Conservation (phyloP, 2,329 filamentous ascomycete species). For the Xylaria sp. region DNA sequence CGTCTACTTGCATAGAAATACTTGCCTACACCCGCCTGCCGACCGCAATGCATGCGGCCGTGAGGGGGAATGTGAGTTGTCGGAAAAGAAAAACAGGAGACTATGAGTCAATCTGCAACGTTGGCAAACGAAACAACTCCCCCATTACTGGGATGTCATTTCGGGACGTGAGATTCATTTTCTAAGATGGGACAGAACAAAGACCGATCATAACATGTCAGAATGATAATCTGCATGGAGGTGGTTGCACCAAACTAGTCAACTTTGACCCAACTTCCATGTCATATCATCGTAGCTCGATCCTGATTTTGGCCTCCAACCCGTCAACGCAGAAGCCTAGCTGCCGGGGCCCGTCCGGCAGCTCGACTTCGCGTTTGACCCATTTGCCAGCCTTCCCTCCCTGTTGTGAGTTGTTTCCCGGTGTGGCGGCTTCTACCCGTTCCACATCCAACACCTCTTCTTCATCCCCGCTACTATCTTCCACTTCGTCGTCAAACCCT, state of each 20-base stretch:
- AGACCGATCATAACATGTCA: neutral
- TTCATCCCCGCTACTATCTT: conserved; percentile 64
- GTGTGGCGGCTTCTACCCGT: neutral
- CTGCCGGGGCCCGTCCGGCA: conserved; percentile 81
- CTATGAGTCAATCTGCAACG: neutral
- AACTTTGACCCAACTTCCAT: neutral
- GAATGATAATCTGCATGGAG: neutral
- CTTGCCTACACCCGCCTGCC: neutral
- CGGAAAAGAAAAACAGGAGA: conserved; percentile 1
- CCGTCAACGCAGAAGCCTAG: conserved; percentile 87
- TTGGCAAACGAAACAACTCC: neutral
- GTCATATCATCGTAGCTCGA: conserved; percentile 63
- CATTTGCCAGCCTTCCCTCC: conserved; percentile 64
- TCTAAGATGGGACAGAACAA: neutral
- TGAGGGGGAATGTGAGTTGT: neutral
- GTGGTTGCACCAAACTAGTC: neutral
- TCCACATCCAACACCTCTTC: conserved; percentile 53
- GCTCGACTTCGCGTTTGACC: conserved; percentile 80
- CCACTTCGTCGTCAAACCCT: conserved; percentile 68
- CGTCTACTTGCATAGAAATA: neutral
- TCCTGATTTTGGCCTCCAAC: conserved; percentile 73
- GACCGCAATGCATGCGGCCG: conserved; percentile 2
- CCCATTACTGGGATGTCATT: neutral
- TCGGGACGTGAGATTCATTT: neutral
- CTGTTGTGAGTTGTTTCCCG: conserved; percentile 39